These are phyloP conservation scores for Daldinia loculata DNA, from an alignment of 495 filamentous ascomycete species.

Conservation along the genomic window DNA sequence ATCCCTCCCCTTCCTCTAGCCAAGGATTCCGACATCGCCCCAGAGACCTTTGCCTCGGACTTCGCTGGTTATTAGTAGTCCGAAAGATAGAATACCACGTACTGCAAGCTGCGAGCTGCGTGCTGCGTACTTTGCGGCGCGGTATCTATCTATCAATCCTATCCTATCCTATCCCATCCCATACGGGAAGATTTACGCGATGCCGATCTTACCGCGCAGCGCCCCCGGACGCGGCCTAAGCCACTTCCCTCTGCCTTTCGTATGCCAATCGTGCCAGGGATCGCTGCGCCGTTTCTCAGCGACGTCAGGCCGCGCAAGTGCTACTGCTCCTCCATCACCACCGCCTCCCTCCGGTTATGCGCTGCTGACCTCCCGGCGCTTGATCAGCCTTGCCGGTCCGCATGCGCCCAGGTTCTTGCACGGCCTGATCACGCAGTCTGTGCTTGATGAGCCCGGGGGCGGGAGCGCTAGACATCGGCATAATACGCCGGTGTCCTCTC, in stretches of 20 bases:
- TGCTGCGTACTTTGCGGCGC: neutral
- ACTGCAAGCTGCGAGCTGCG: no score
- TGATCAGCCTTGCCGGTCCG: slow-evolving; percentile 78
- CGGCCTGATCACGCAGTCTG: slow-evolving; percentile 81
- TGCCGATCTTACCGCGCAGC: slow-evolving; percentile 11
- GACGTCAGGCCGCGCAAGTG: slow-evolving; percentile 15
- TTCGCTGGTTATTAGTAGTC: neutral
- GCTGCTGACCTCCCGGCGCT: slow-evolving; percentile 71
- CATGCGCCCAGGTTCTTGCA: slow-evolving; percentile 88
- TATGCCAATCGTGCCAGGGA: slow-evolving; percentile 42
- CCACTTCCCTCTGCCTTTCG: slow-evolving; percentile 18
- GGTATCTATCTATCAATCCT: neutral
- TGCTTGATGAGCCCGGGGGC: slow-evolving; percentile 51
- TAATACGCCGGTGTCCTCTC: slow-evolving; percentile 24
- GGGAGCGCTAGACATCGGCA: slow-evolving; percentile 2
- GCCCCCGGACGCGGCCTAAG: neutral
- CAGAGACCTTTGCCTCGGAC: neutral
- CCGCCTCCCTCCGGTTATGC: slow-evolving; percentile 60
- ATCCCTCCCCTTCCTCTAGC: neutral
- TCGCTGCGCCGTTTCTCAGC: slow-evolving; percentile 30
- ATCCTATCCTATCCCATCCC: neutral
- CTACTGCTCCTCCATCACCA: slow-evolving; percentile 30
- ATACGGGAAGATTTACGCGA: neutral
- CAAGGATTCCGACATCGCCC: neutral
- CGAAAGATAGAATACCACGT: neutral